phyloP scores from a whole-genome alignment of 495 filamentous ascomycete species.

The Hypoxylon perforatum region DNA sequence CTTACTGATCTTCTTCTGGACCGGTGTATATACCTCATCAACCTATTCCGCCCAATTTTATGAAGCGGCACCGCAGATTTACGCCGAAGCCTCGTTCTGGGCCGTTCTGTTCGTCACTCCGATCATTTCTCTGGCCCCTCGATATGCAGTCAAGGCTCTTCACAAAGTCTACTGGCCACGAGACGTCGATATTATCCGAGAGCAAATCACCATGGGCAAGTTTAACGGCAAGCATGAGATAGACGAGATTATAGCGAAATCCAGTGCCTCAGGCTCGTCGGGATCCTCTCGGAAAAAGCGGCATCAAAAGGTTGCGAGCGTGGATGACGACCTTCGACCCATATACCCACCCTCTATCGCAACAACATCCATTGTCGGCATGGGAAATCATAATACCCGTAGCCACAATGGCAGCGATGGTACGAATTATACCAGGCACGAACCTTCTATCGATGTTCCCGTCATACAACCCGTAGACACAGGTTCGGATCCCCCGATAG shows the following conservation, averaged over 20 bases:
- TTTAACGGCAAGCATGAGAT: slow-evolving; percentile 66
- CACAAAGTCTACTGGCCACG: slow-evolving; percentile 94
- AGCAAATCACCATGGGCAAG: slow-evolving; percentile 83
- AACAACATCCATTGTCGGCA: slow-evolving; percentile 70
- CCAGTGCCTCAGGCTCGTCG: slow-evolving; percentile 56
- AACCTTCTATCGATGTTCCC: slow-evolving; percentile 57
- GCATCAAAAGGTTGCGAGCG: slow-evolving; percentile 66
- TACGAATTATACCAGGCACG: slow-evolving; percentile 85
- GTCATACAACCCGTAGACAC: slow-evolving; percentile 47
- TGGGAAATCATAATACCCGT: slow-evolving; percentile 70
- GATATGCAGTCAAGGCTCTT: slow-evolving; percentile 83
- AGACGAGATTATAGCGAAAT: slow-evolving; percentile 34
- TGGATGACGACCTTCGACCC: slow-evolving; percentile 84
- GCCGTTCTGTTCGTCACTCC: slow-evolving; percentile 78
- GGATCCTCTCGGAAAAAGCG: slow-evolving; percentile 66
- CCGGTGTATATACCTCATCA: slow-evolving; percentile 85
- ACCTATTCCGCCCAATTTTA: slow-evolving; percentile 77
- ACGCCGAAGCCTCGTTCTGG: slow-evolving; percentile 87
- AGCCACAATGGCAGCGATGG: slow-evolving; percentile 94
- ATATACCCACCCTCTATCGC: slow-evolving; percentile 92
- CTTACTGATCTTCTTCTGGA: slow-evolving; percentile 95
- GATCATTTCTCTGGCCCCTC: slow-evolving; percentile 82
- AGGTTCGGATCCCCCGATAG: slow-evolving; percentile 45
- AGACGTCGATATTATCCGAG: slow-evolving; percentile 96
- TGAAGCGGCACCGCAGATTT: slow-evolving; percentile 79